Percentiles rank a stretch among this genome's conserved stretches.
Conservation (phyloP, 106 monocot genomes). For the Gastrodia elata region DNA sequence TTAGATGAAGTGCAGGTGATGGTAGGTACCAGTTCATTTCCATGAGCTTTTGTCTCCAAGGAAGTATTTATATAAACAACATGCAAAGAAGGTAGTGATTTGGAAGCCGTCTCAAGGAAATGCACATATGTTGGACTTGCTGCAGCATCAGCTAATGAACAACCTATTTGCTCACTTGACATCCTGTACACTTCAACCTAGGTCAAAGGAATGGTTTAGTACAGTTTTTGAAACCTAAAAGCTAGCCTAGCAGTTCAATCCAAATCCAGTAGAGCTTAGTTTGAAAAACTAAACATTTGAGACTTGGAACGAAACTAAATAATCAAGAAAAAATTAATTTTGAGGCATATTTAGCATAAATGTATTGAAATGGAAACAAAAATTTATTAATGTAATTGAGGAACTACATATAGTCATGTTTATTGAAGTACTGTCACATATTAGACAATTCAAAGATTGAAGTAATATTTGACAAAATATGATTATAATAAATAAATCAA, state of each 20-base stretch:
- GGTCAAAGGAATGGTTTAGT: slow-evolving; percentile 6
- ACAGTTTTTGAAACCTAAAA: neutral
- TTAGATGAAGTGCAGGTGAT: slow-evolving; percentile 99
- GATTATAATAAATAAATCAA: neutral
- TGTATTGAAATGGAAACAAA: neutral
- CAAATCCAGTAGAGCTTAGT: neutral
- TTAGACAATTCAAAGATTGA: neutral
- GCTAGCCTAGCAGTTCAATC: neutral
- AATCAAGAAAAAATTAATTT: neutral
- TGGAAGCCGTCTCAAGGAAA: slow-evolving; percentile 66
- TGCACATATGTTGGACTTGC: slow-evolving; percentile 58
- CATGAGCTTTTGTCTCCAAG: slow-evolving; percentile 83
- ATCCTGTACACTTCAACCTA: slow-evolving; percentile 96
- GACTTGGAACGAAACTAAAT: neutral
- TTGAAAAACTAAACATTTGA: neutral
- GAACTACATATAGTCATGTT: neutral
- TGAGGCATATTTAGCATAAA: neutral
- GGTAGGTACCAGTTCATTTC: slow-evolving; percentile 96
- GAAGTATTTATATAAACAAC: slow-evolving; percentile 99
- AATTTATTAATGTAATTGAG: neutral
- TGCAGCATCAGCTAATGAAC: slow-evolving; percentile 96
- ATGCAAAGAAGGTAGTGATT: slow-evolving; percentile 71
- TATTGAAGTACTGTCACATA: neutral
- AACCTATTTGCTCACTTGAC: slow-evolving; percentile 89
- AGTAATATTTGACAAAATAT: neutral